Percentiles rank a stretch among this genome's conserved stretches.
Evolutionary conservation across 2,329 filamentous ascomycete genomes (phyloP).

Genomic region (Talaromyces sp.): DNA sequence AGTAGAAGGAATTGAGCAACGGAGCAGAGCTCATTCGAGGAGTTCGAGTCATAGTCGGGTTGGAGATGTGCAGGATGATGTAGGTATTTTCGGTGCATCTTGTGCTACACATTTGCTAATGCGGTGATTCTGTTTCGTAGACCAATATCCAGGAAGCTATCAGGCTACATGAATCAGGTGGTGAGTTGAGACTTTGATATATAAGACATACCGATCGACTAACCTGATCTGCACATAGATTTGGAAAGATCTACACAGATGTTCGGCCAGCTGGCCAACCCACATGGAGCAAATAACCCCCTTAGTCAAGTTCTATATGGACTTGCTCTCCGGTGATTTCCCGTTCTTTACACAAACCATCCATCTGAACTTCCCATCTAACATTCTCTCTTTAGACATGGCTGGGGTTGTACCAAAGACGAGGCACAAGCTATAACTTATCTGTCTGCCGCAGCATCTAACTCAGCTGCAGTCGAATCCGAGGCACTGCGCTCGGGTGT

Average conservation of each 20-base stretch:
- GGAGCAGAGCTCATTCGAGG: constrained; percentile 24
- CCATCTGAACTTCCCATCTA: neutral
- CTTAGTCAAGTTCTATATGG: constrained; percentile 95
- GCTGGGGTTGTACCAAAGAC: constrained; percentile 83
- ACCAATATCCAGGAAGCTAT: constrained; percentile 92
- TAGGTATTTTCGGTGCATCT: constrained; percentile 22
- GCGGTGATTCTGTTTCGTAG: constrained; percentile 24
- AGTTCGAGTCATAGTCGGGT: constrained; percentile 38
- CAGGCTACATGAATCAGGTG: constrained; percentile 80
- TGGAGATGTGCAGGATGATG: constrained; percentile 39
- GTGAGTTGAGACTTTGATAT: constrained; percentile 35
- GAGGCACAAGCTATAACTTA: constrained; percentile 76
- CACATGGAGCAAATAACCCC: constrained; percentile 83
- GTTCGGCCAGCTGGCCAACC: constrained; percentile 82
- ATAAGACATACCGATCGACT: neutral
- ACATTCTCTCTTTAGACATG: constrained; percentile 64
- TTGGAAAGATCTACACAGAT: constrained; percentile 78
- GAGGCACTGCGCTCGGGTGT: constrained; percentile 82
- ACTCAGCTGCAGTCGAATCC: constrained; percentile 84
- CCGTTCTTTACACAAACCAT: neutral
- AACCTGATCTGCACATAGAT: constrained; percentile 46
- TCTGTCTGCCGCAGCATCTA: constrained; percentile 84
- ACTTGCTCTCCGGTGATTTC: constrained; percentile 76
- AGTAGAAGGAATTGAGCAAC: constrained; percentile 6
- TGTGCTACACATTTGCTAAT: constrained; percentile 6